Base-by-base conservation (phyloP, 2,329 filamentous ascomycete genomes). In the Colletotrichum paranaense region DNA sequence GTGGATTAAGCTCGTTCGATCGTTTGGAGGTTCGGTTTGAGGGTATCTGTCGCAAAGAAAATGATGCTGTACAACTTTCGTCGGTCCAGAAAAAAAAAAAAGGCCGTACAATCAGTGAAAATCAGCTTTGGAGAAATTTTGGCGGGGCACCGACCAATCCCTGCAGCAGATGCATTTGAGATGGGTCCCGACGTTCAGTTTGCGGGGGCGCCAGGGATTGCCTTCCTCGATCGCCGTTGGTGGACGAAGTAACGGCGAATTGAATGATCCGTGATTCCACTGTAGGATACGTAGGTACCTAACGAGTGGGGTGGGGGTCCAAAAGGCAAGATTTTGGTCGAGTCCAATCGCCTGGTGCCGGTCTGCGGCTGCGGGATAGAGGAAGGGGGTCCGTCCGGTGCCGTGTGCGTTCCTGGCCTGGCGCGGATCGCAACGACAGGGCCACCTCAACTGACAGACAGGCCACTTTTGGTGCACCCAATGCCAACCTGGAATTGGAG, bases 81-180 rank as follows among this genome's bases (percentile, higher is more conserved):
- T 35, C n/a, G 12, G n/a, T 63, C 14, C 26, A 19, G 19, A 38
- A 24, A 52, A 62, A 52, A 62, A 52, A 63, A 35, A 63, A 14
- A 12, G 7, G 8, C 32, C 14, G 24, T 30, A 24, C 46, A 69
- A 70, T 60, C 22, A 4, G 28, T 64, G 72, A 67, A 68, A 68
- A 64, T 57, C 53, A 73, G 63, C 32, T 35, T 68, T 68, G 56
- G 72, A 68, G 67, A 75, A 74, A 75, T 74, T 75, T 75, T 72
- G 73, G 74, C 72, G 74, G 74, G 74, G 72, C 73, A 67, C 49
- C 71, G 28, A 66, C 71, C 71, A 73, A 73, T 73, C 71, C 71
- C 62, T 73, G 71, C 56, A 56, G 56, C 56, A 52, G 62, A 71
- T 71, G 67, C 71, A 71, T 73, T 62, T 49, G 22, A 71, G 32